Conservation (phyloP, 352 stramenopile species). For the Globisporangium alternatum region DNA sequence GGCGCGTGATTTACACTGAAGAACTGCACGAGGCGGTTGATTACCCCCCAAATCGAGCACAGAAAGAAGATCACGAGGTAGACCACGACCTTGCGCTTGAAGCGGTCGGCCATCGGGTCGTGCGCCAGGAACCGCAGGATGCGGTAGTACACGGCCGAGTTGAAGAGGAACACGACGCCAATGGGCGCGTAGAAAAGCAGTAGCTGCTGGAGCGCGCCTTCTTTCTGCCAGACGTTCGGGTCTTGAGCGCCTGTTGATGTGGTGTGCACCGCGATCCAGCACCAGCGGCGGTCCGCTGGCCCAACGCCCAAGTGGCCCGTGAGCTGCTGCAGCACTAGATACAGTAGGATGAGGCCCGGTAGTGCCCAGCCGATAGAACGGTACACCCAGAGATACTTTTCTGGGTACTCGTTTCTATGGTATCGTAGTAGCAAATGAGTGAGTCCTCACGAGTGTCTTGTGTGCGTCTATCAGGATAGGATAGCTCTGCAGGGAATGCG, state of each 20-base stretch:
- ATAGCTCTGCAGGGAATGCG: background rate
- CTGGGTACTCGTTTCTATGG: conserved; percentile 66
- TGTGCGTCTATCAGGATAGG: too few species aligned
- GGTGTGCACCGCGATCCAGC: conserved; percentile 63
- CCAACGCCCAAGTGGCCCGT: conserved; percentile 68
- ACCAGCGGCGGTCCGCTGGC: conserved; percentile 66
- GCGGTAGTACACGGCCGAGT: conserved; percentile 47
- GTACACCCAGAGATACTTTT: conserved; percentile 61
- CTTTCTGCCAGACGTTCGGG: conserved; percentile 32
- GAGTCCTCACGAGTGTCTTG: background rate
- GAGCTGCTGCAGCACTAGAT: conserved; percentile 63
- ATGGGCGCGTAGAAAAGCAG: conserved; percentile 71
- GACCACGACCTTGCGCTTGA: conserved; percentile 55
- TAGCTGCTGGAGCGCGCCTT: conserved; percentile 58
- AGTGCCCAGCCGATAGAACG: conserved; percentile 63
- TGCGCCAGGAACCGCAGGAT: conserved; percentile 61
- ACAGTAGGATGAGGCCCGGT: conserved; percentile 47
- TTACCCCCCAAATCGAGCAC: conserved; percentile 67
- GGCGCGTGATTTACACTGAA: conserved; percentile 40
- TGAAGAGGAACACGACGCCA: conserved; percentile 65
- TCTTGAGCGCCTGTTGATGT: conserved; percentile 21
- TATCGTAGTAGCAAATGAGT: background rate
- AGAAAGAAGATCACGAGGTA: conserved; percentile 73
- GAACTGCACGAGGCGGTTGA: conserved; percentile 70
- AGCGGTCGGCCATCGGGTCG: conserved; percentile 60